These are phyloP conservation scores for Stephania yunnanensis DNA, from an alignment of 164 flowering plant genomes.

Conservation along the genomic window DNA sequence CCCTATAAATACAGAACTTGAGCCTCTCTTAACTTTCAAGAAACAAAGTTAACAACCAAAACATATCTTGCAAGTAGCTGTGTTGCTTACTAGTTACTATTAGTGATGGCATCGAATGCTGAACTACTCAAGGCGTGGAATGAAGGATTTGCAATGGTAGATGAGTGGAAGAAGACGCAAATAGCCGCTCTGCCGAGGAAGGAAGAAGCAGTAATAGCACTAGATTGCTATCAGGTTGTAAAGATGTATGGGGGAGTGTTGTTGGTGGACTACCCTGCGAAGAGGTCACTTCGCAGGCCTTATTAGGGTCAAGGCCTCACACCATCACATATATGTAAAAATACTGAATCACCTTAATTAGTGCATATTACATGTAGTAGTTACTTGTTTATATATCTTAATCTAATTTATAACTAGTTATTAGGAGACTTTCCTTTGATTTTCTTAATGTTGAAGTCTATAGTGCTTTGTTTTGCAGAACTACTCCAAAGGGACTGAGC, in stretches of 20 bases:
- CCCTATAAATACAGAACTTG: neutral
- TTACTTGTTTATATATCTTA: no score
- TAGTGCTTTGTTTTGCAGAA: no score
- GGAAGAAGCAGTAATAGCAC: neutral
- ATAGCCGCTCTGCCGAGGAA: neutral
- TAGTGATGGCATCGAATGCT: slow-evolving; percentile 10
- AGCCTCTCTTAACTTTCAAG: neutral
- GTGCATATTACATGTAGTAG: no score
- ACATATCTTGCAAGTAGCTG: neutral
- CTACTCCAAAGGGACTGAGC: no score
- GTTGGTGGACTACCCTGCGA: slow-evolving; percentile 3
- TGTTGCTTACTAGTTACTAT: neutral
- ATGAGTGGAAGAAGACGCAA: neutral
- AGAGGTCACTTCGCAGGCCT: neutral
- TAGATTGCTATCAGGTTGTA: slow-evolving; percentile 12
- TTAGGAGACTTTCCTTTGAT: no score
- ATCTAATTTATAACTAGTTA: no score
- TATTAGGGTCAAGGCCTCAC: no score
- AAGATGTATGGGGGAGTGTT: slow-evolving; percentile 11
- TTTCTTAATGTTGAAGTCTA: no score
- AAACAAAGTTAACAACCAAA: neutral
- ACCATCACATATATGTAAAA: no score
- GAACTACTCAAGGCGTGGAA: slow-evolving; percentile 11
- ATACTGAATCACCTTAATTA: no score
- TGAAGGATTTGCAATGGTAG: slow-evolving; percentile 12